Evolutionary conservation across 176 grass and related monocot genomes (phyloP).

Genomic region (Areca catechu): DNA sequence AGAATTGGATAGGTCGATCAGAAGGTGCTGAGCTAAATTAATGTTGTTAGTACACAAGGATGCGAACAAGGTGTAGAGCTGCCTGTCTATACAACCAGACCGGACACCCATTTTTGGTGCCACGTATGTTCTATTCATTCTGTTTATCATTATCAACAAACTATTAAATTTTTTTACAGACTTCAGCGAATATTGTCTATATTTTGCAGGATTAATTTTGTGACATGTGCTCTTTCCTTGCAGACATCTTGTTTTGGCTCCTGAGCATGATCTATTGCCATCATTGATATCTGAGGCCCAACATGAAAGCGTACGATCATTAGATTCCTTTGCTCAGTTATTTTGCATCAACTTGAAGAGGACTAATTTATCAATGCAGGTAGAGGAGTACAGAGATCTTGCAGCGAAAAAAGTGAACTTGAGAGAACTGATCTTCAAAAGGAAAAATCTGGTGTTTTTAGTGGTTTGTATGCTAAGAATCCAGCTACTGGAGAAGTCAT

Average conservation of each 20-base stretch:
- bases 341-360: constrained; percentile 16
- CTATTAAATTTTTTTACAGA: too few species aligned
- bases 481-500: constrained; percentile 75
- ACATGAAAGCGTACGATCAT: constrained; percentile 30
- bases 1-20: constrained; percentile 90
- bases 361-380: constrained; percentile 43
- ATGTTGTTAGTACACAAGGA: constrained; percentile 40
- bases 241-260: constrained; percentile 90
- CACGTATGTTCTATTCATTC: constrained; percentile 44
- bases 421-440: constrained; percentile 99
- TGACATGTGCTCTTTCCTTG: constrained; percentile 1
- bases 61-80: constrained; percentile 35
- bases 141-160: background rate
- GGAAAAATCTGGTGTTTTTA: constrained; percentile 93
- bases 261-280: constrained; percentile 56
- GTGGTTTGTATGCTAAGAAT: constrained; percentile 92
- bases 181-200: too few species aligned
- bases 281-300: constrained; percentile 73
- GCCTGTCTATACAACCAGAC: constrained; percentile 84
- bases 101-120: constrained; percentile 90
- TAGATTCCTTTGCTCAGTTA: constrained; percentile 17
- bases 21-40: constrained; percentile 83
- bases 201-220: background rate
- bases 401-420: constrained; percentile 77
- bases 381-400: constrained; percentile 64